Evolutionary conservation across 2,329 filamentous ascomycete species (phyloP).

Genomic region (Fusarium camptoceras): DNA sequence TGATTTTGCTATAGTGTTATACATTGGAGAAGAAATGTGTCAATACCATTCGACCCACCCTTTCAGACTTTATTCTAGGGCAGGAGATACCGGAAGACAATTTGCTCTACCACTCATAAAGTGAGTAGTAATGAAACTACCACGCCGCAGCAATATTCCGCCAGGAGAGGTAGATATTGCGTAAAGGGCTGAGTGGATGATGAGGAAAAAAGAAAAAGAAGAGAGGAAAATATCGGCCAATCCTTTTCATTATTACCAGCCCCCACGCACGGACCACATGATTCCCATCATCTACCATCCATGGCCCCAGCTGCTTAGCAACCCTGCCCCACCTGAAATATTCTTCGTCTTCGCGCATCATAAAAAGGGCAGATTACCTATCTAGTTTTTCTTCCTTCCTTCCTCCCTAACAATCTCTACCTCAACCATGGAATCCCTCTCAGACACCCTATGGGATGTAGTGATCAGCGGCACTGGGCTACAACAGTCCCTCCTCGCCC

Average conservation of each 20-base stretch:
- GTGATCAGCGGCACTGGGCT: conserved; percentile 83
- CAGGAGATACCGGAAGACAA: conserved; percentile 86
- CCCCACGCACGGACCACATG: conserved; percentile 42
- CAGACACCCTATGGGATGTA: conserved; percentile 82
- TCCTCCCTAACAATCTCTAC: conserved; percentile 34
- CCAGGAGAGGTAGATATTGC: conserved; percentile 47
- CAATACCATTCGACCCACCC: conserved; percentile 84
- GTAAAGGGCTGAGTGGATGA: conserved; percentile 49
- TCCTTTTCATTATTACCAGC: conserved; percentile 18
- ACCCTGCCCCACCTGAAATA: conserved; percentile 42
- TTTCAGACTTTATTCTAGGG: conserved; percentile 82
- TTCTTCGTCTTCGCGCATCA: conserved; percentile 33
- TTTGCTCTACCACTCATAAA: conserved; percentile 72
- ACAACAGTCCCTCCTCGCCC: conserved; percentile 81
- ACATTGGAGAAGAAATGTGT: conserved; percentile 63
- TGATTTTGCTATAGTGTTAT: neutral
- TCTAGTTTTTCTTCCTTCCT: conserved; percentile 25
- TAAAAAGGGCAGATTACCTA: conserved; percentile 29
- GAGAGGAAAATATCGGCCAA: conserved; percentile 45
- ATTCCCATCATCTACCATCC: neutral
- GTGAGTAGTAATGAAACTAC: conserved; percentile 66
- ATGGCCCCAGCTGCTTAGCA: conserved; percentile 10
- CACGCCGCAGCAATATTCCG: conserved; percentile 46
- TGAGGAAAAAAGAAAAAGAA: conserved; percentile 43
- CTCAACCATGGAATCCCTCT: conserved; percentile 76